Base-by-base conservation (phyloP, 176 grass and related monocot species). In the Calamus simplicifolius region DNA sequence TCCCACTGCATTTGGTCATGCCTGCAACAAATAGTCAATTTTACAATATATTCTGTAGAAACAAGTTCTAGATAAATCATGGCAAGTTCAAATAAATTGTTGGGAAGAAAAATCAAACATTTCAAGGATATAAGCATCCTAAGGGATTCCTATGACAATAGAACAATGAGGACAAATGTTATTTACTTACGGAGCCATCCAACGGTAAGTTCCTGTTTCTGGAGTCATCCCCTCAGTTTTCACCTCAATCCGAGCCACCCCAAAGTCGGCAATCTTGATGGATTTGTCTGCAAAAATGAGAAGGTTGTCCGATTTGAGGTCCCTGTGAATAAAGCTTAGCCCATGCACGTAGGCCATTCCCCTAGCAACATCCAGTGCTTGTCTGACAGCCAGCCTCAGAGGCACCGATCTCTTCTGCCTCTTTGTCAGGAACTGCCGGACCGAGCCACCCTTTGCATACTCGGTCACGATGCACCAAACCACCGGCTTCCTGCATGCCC, bases 251-350 rank as follows among this genome's bases (percentile, higher is more conserved):
- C 87, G 74, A 70, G 82, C 87, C 56, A 90, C 87, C 55, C 87
- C 87, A 63, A 90, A 90, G 77, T 90, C 87, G 6, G 87, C 87
- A 73, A 85, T 90, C 62, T 90, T 90, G 54, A 90, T 90, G 17
- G 87, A 90, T 70, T 82, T 90, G 62, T 90, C 87, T 15, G 78
- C 71, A 15, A 75, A 73, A 50, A 90, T 90, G 19, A 90, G 72
- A 67, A 90, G 79, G 48, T 90, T 85, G 15, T 90, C 87, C 18
- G 87, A 90, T 69, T 90, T 90, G 2, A 90, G 62, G 70, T 90
- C 87, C 59, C 87, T 84, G 65, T 90, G 82, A 51, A 90, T 90
- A 50, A 79, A 75, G 25, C 81, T 70, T 3, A 79, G 69, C 59
- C 67, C 71, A 38, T 90, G 87, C 30, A 90, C 81, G 53, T 90